Evolutionary conservation across 2,329 filamentous ascomycete genomes (phyloP), one percentile per base, ranked within the genome.

Genomic region (Ceratocystis albifundus): DNA sequence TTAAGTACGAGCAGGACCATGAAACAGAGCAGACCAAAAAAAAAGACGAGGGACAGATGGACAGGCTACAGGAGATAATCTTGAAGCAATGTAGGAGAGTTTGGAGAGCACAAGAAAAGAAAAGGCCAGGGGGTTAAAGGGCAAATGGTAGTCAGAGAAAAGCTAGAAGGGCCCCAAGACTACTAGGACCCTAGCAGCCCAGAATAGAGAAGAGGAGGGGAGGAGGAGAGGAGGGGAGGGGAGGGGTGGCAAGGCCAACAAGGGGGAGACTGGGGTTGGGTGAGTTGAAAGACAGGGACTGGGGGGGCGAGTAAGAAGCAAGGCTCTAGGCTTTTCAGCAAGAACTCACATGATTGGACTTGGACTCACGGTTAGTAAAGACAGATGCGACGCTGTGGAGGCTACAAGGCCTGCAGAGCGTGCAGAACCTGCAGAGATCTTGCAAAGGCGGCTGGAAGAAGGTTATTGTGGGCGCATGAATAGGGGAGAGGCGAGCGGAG

Each of bases 21-120:
- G 55, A 59, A 59, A 59, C 55, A 59, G 30, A n/a, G 32, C 25
- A 30, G 30, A 17, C 36, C 28, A 36, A 36, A 8, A 32, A 8
- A 32, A 30, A 32, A 36, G 55, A 59, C 15, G 55, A 59, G 30
- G 25, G 55, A 59, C 48, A 53, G 20, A 22, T 48, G 55, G 28
- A 22, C 8, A 32, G 30, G n/a, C 55, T 59, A 59, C 17, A 59
- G 55, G 22, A 53, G n/a, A 41, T 41, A 53, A 53, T 53, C 55
- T 59, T 59, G 55, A 59, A 59, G 55, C 55, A 36, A 59, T 17
- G 55, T 30, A 32, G 55, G 25, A 59, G 55, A 36, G n/a, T 59
- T 59, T 59, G 25, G 55, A 30, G 30, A 59, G 55, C 28, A n/a
- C 55, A 36, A n/a, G 55, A 32, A 30, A 59, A 59, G 55, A 32